phyloP scores from a whole-genome alignment of 2,329 filamentous ascomycete species.

The Pezicula radicicola region DNA sequence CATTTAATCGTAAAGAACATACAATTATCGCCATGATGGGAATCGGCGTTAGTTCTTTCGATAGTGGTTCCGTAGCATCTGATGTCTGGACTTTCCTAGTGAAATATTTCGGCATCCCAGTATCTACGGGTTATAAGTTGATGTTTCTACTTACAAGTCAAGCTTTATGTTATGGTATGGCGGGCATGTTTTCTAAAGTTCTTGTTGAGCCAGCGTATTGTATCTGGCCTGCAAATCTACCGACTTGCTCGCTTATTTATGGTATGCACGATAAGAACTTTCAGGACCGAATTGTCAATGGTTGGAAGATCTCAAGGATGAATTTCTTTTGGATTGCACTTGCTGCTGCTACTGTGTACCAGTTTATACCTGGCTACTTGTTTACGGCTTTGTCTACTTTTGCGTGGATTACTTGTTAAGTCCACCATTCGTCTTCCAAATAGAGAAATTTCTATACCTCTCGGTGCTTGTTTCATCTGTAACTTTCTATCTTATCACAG shows the following conservation, averaged over 20 bases:
- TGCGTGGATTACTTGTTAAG: constrained; percentile 14
- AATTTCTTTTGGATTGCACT: neutral
- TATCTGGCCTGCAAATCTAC: constrained; percentile 6
- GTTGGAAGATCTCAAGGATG: constrained; percentile 40
- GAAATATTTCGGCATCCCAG: constrained; percentile 72
- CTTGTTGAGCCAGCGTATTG: neutral
- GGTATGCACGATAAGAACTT: constrained; percentile 58
- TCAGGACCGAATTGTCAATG: constrained; percentile 37
- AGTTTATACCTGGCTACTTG: constrained; percentile 30
- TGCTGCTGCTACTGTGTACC: constrained; percentile 50
- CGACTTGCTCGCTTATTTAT: constrained; percentile 1
- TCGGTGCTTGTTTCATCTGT: no score
- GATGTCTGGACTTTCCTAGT: constrained; percentile 69
- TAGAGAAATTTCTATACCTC: no score
- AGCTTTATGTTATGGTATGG: constrained; percentile 39
- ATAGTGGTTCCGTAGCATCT: constrained; percentile 50
- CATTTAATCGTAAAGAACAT: constrained; percentile 5
- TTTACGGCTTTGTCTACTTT: constrained; percentile 23
- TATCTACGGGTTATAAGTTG: constrained; percentile 56
- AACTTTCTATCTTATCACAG: no score
- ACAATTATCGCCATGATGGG: constrained; percentile 46
- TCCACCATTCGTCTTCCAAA: neutral
- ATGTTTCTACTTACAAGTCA: constrained; percentile 57
- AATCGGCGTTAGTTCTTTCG: neutral
- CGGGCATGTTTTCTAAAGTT: neutral